Evolutionary conservation across 1,139 yeast genomes (phyloP), one percentile per base, ranked within the genome.

Genomic region (Suhomyces wounanorum): DNA sequence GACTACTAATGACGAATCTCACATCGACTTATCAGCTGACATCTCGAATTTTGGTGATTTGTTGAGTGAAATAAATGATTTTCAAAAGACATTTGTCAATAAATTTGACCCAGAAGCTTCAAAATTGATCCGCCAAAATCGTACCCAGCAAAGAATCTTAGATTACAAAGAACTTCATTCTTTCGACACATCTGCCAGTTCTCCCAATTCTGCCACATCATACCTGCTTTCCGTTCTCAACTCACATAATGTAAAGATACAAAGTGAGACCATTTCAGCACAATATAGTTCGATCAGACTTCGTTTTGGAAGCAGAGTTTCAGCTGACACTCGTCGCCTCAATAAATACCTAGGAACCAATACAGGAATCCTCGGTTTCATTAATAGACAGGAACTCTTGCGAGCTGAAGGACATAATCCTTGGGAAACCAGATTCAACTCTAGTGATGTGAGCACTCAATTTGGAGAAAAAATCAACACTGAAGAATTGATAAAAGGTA

Each of bases 261-360:
- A 73, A 51, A 68, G 74, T 52, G 79, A 76, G 52, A 68, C 73
- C 2, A 61, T 76, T 3, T 55, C 62, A 43, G 66, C 73, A 3
- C 77, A 75, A 48, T 75, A 73, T 59, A 73, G 69, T 10, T 65
- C 69, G 13, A 67, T 76, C n/a, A 56, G 79, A 37, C 60, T 74
- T 18, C 55, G 79, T 40, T 76, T 73, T 48, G 61, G 73, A 3
- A 63, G 65, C 14, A 52, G 55, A 10, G 50, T 58, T 36, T 38
- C 49, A 10, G 40, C 55, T 3, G 46, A 45, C 18, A 33, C 37
- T 7, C 41, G 42, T 11, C 18, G 35, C 4, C 14, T 37, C 23
- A 51, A 53, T 31, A 35, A 48, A 8, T 50, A 52, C 26, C 48
- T 56, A 47, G 50, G 54, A 36, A 33, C 51, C 3, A 40, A 43